Conservation (phyloP, 208 protist species). For the Trypanosoma rangeli region DNA sequence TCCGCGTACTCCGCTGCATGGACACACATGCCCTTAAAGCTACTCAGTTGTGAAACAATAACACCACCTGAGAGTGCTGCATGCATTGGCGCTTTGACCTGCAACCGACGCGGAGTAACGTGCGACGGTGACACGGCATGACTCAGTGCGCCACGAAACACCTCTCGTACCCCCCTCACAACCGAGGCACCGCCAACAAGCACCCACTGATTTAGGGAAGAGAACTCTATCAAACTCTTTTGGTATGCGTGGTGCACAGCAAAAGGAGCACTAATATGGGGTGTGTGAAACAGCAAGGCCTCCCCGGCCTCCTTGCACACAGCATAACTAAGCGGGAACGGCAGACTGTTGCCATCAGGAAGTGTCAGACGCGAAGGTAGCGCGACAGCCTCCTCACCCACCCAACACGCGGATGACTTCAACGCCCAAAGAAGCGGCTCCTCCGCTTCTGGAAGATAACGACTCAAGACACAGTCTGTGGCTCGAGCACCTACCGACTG, state of each 20-base stretch:
- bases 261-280: slow-evolving; percentile 14
- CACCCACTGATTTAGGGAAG: slow-evolving; percentile 37
- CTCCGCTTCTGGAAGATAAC: slow-evolving; percentile 7
- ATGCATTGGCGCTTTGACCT: slow-evolving; percentile 34
- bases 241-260: slow-evolving; percentile 18
- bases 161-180: slow-evolving; percentile 11
- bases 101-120: slow-evolving; percentile 26
- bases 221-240: slow-evolving; percentile 25
- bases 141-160: slow-evolving; percentile 28
- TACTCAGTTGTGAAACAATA: slow-evolving; percentile 72
- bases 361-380: slow-evolving; percentile 32
- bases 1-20: slow-evolving; percentile 62
- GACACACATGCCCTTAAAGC: slow-evolving; percentile 80
- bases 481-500: slow-evolving; percentile 36
- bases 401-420: slow-evolving; percentile 25
- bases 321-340: slow-evolving; percentile 11
- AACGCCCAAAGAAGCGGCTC: slow-evolving; percentile 13
- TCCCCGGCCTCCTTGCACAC: slow-evolving; percentile 15
- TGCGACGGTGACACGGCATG: slow-evolving; percentile 23
- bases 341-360: slow-evolving; percentile 42
- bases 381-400: slow-evolving; percentile 14
- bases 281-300: slow-evolving; percentile 21
- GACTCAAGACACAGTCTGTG: slow-evolving; percentile 41
- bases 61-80: slow-evolving; percentile 58
- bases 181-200: slow-evolving; percentile 38